Conservation (phyloP, 2,329 filamentous ascomycete species). For the Fusarium sp. region DNA sequence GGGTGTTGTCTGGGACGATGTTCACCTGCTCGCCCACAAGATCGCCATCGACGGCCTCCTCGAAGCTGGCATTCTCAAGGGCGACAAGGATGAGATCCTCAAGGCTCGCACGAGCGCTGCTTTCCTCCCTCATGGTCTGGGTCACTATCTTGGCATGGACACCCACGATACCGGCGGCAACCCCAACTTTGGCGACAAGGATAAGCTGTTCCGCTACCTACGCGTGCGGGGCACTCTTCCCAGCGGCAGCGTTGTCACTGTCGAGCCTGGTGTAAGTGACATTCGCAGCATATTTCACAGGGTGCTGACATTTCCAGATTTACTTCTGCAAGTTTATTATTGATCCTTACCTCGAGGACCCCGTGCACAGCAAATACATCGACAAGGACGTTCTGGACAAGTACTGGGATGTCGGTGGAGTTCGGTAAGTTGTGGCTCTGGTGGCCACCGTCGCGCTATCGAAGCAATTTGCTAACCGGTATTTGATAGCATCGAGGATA, state of each 20-base stretch:
- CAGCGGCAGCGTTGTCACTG: conserved; percentile 86
- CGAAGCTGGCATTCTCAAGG: conserved; percentile 77
- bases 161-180: conserved; percentile 89
- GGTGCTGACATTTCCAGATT: conserved; percentile 59
- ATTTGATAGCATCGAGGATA: conserved; percentile 68
- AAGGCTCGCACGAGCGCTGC: conserved; percentile 83
- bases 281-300: too few species aligned
- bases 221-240: conserved; percentile 80
- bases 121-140: conserved; percentile 91
- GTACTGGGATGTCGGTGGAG: conserved; percentile 86
- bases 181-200: conserved; percentile 79
- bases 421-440: conserved; percentile 61
- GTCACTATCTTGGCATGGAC: conserved; percentile 92
- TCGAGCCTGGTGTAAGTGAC: conserved; percentile 83
- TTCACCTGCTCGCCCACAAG: conserved; percentile 82
- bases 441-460: conserved; percentile 5
- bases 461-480: conserved; percentile 33
- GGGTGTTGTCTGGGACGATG: conserved; percentile 81
- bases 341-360: conserved; percentile 78
- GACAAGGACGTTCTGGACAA: conserved; percentile 76
- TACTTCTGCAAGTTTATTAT: conserved; percentile 95
- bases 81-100: conserved; percentile 77
- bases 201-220: conserved; percentile 88
- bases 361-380: conserved; percentile 79
- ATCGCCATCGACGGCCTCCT: conserved; percentile 85